Conservation (phyloP, 1,139 yeast genomes). For the Taiozyma sp. region DNA sequence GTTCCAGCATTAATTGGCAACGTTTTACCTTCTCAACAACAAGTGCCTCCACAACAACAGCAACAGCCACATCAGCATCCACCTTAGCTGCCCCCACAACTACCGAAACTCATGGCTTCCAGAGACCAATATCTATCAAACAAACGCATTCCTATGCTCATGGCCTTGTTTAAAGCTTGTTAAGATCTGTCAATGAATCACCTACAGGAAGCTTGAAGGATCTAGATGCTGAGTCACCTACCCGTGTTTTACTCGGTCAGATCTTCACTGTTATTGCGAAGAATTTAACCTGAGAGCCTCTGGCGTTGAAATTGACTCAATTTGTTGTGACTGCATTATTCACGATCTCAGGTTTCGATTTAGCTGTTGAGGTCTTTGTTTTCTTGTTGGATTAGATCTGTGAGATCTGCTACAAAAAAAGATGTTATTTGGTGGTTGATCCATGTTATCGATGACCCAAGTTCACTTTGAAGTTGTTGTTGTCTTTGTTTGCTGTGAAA, state of each 20-base stretch:
- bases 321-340: slow-evolving; percentile 78
- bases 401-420: slow-evolving; percentile 79
- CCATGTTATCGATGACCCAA: slow-evolving; percentile 81
- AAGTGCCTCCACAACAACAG: slow-evolving; percentile 4
- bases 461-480: slow-evolving; percentile 73
- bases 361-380: slow-evolving; percentile 74
- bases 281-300: slow-evolving; percentile 54
- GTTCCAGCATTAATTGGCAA: slow-evolving; percentile 5
- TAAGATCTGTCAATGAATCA: slow-evolving; percentile 14
- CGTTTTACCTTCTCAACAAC: slow-evolving; percentile 10
- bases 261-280: slow-evolving; percentile 62
- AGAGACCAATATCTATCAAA: slow-evolving; percentile 18
- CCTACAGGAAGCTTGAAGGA: slow-evolving; percentile 44
- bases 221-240: slow-evolving; percentile 59
- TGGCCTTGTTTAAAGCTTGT: slow-evolving; percentile 15
- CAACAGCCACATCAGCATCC: slow-evolving; percentile 11
- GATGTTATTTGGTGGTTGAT: slow-evolving; percentile 94
- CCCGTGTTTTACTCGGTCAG: slow-evolving; percentile 59
- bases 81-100: slow-evolving; percentile 10
- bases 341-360: slow-evolving; percentile 57
- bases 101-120: slow-evolving; percentile 12
- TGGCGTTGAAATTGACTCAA: slow-evolving; percentile 78
- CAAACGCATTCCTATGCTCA: slow-evolving; percentile 25
- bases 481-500: slow-evolving; percentile 67
- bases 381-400: slow-evolving; percentile 77